Conservation (phyloP, 179 eudicot genomes). For the Camellia oleifera region DNA sequence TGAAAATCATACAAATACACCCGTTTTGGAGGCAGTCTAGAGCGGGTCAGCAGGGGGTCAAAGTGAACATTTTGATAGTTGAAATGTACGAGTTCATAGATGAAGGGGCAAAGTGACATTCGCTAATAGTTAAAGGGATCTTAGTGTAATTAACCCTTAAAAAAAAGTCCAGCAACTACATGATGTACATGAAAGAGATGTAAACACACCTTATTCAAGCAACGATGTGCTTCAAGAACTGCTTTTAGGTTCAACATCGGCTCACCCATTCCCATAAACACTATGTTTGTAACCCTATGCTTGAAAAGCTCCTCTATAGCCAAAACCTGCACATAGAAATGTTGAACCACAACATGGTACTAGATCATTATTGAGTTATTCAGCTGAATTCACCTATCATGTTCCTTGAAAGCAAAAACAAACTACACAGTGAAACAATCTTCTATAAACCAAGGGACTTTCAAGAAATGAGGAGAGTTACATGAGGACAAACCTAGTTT, state of each 20-base stretch:
- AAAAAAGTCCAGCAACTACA: conserved; percentile 6
- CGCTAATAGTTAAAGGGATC: too few species aligned
- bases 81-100: too few species aligned
- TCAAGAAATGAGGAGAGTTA: neutral
- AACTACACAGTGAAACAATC: neutral
- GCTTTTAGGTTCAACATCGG: conserved; percentile 95
- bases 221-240: conserved; percentile 90
- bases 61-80: too few species aligned
- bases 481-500: neutral
- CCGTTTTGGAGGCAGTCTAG: too few species aligned
- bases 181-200: conserved; percentile 10
- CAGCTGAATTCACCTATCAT: neutral
- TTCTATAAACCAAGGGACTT: neutral
- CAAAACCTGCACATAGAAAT: conserved; percentile 55
- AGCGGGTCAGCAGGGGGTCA: too few species aligned
- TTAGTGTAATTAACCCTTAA: too few species aligned
- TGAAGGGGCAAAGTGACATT: too few species aligned
- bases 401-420: neutral
- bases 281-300: conserved; percentile 88
- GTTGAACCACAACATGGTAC: conserved; percentile 2
- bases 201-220: conserved; percentile 74
- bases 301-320: conserved; percentile 87
- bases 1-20: too few species aligned
- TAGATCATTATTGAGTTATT: neutral
- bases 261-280: conserved; percentile 99